Conservation (phyloP, 306 rosid genomes). For the Glycine soja region DNA sequence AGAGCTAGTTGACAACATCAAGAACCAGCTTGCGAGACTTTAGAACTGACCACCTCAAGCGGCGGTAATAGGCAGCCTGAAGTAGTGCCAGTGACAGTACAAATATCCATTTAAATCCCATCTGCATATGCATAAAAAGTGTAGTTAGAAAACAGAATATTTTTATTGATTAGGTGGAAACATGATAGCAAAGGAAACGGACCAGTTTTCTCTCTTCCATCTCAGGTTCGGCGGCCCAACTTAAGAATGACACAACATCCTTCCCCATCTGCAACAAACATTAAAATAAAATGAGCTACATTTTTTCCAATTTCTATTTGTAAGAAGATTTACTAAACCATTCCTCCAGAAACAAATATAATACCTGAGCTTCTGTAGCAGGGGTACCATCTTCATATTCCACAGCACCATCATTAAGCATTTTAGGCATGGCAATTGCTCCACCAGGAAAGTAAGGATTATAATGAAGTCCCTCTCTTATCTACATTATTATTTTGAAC, state of each 20-base stretch:
- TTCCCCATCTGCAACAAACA: conserved; percentile 86
- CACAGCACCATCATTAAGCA: conserved; percentile 95
- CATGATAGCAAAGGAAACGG: conserved; percentile 37
- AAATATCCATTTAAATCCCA: conserved; percentile 99
- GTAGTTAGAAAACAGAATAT: neutral
- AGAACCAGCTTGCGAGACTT: conserved; percentile 99
- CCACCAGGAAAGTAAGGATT: conserved; percentile 98
- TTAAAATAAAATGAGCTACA: conserved; percentile 4
- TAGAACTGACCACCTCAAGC: conserved; percentile 83
- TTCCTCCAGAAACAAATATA: neutral
- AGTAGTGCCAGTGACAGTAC: conserved; percentile 89
- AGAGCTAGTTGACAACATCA: conserved; percentile 85
- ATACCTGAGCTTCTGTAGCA: conserved; percentile 96
- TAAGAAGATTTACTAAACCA: conserved; percentile 6
- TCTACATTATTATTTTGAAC: conserved; percentile 62
- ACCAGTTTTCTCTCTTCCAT: conserved; percentile 99
- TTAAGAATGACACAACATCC: conserved; percentile 81
- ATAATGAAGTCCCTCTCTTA: conserved; percentile 92
- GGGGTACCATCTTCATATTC: conserved; percentile 94
- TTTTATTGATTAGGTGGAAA: neutral
- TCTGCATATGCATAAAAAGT: conserved; percentile 55
- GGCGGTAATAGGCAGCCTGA: conserved; percentile 92
- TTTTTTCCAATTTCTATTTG: neutral
- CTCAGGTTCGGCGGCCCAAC: conserved; percentile 98
- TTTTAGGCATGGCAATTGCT: conserved; percentile 99